Base-by-base conservation (phyloP, 2,329 filamentous ascomycete genomes). In the Fusarium nelsonii region DNA sequence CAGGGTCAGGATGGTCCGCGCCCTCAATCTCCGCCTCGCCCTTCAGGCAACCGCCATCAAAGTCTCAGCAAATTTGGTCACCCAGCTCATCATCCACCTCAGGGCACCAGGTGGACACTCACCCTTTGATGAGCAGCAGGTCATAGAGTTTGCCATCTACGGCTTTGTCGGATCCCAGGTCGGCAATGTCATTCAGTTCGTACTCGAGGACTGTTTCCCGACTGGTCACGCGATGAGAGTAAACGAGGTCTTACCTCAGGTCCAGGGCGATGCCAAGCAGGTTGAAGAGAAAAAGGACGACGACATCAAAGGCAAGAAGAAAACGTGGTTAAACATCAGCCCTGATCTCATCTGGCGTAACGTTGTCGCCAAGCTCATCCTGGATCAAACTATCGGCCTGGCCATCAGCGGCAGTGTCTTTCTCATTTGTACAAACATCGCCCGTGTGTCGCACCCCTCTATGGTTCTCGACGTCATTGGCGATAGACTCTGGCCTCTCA, bases 381-480 rank as follows among this genome's bases (percentile, higher is more conserved):
- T 79, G 26, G 78, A 80, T 57, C 78, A 80, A 63, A 80, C 78
- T 37, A 51, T 80, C 40, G 78, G 78, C 20, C 70, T 80, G 3
- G 70, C 72, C 60, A 76, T 79, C 66, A 78, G 77, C 69, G 77
- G 76, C 56, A 70, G 65, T 45, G 71, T 76, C 26, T 79, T 80
- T 48, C 74, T 80, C 59, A 70, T 78, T 58, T 77, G 78, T 68
- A 80, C 78, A 37, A 80, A 79, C 60, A 67, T 78, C 30, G 71
- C 75, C 20, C 75, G 78, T 8, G 74, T 78, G 6, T 66, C 74
- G 1, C 68, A 69, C 23, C 61, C 72, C 2, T 55, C 67, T 15
- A 36, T 74, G 15, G 64, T 79, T 12, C 40, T 74, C 5, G 62
- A 68, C 37, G 74, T 79, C 8, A 70, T 79, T 43, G 63, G 65